phyloP scores from a whole-genome alignment of 768 basidiomycete species.

The Punctularia strigosozonata region DNA sequence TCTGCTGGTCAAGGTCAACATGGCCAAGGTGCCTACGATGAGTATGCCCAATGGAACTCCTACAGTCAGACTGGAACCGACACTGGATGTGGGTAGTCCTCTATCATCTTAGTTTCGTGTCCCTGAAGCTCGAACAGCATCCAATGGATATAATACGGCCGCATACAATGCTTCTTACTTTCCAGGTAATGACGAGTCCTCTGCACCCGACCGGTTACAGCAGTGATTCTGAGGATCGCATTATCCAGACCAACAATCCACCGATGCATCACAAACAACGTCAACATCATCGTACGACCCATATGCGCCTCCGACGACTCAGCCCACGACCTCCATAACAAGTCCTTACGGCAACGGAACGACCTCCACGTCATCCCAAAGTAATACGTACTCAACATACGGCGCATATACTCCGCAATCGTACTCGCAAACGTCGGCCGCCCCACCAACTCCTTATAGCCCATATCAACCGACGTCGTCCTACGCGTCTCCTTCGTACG shows the following conservation, averaged over 20 bases:
- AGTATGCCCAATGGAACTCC: too few species aligned
- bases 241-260: slow-evolving; percentile 2
- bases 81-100: too few species aligned
- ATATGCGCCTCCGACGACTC: slow-evolving; percentile 13
- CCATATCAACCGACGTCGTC: neutral
- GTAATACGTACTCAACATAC: neutral
- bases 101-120: slow-evolving; percentile 13
- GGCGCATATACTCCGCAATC: neutral
- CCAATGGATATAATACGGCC: slow-evolving; percentile 1
- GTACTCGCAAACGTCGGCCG: neutral
- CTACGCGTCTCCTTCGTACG: neutral
- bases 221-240: too few species aligned
- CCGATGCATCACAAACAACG: slow-evolving; percentile 5
- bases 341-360: neutral
- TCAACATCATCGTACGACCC: slow-evolving; percentile 15
- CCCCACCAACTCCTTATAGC: neutral
- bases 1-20: too few species aligned
- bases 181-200: neutral
- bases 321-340: neutral
- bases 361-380: neutral
- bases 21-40: too few species aligned
- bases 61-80: too few species aligned
- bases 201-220: too few species aligned
- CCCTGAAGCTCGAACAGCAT: slow-evolving; percentile 5
- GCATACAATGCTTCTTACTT: slow-evolving; percentile 3